Percentiles rank a stretch among this genome's conserved stretches.
Conservation (phyloP, 2,329 filamentous ascomycete species). For the Verticillium albo-atrum region DNA sequence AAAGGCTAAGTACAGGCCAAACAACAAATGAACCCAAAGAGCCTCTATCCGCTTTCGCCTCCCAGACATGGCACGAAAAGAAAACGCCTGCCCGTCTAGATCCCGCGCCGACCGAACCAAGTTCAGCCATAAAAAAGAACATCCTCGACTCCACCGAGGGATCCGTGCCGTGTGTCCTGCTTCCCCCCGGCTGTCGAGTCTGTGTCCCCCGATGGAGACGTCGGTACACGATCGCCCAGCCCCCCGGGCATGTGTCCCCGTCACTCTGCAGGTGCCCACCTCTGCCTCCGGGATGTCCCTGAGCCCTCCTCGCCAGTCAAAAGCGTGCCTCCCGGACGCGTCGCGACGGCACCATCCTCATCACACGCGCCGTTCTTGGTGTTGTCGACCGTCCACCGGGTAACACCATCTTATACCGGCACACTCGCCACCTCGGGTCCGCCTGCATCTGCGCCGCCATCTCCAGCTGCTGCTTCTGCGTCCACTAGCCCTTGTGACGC, state of each 20-base stretch:
- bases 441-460: neutral
- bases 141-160: neutral
- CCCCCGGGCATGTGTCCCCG: neutral
- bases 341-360: constrained; percentile 4
- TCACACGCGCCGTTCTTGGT: constrained; percentile 12
- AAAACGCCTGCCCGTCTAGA: neutral
- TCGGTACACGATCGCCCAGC: neutral
- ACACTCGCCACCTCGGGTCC: constrained; percentile 3
- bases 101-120: neutral
- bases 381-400: constrained; percentile 5
- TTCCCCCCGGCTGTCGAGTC: neutral
- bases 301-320: neutral
- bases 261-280: neutral
- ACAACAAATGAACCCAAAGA: neutral
- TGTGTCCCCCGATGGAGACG: neutral
- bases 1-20: neutral
- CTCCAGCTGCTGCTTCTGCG: neutral
- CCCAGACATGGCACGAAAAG: neutral
- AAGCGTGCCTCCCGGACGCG: constrained; percentile 6
- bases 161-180: neutral
- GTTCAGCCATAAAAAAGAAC: neutral
- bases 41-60: neutral
- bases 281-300: neutral
- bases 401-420: neutral
- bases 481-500: neutral